Percentiles rank a stretch among this genome's conserved stretches.
Conservation (phyloP, 2,329 filamentous ascomycete species). For the Aspergillus tamarii region DNA sequence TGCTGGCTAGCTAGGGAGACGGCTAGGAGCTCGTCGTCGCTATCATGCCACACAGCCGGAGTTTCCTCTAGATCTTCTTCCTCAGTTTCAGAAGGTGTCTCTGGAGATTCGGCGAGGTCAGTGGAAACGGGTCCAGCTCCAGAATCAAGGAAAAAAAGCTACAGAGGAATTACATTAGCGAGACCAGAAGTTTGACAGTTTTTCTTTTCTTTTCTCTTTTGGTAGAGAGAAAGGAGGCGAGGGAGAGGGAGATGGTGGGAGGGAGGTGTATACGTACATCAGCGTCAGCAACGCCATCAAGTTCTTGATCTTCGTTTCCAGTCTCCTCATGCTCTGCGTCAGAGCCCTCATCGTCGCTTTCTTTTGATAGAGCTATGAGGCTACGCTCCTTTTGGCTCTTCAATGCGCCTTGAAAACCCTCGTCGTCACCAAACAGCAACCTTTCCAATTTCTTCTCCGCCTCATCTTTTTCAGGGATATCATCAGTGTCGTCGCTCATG, state of each 20-base stretch:
- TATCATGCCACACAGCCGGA: constrained; percentile 78
- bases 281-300: constrained; percentile 73
- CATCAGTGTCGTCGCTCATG: constrained; percentile 25
- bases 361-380: constrained; percentile 40
- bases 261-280: constrained; percentile 55
- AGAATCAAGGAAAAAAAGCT: constrained; percentile 82
- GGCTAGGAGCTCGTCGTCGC: constrained; percentile 85
- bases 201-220: neutral
- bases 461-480: constrained; percentile 69
- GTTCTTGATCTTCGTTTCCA: constrained; percentile 50
- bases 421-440: constrained; percentile 83
- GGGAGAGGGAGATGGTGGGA: neutral
- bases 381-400: constrained; percentile 58
- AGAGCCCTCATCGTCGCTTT: constrained; percentile 34
- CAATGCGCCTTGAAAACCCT: constrained; percentile 77
- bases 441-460: constrained; percentile 85
- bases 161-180: constrained; percentile 9
- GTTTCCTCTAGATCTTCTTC: constrained; percentile 36
- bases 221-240: neutral
- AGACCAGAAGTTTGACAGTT: neutral
- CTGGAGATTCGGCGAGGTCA: constrained; percentile 35
- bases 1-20: constrained; percentile 79
- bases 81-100: constrained; percentile 42
- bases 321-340: constrained; percentile 35
- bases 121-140: constrained; percentile 51